These are phyloP conservation scores for Cyberlindnera americana DNA, from an alignment of 805 yeast genomes.

Conservation along the genomic window DNA sequence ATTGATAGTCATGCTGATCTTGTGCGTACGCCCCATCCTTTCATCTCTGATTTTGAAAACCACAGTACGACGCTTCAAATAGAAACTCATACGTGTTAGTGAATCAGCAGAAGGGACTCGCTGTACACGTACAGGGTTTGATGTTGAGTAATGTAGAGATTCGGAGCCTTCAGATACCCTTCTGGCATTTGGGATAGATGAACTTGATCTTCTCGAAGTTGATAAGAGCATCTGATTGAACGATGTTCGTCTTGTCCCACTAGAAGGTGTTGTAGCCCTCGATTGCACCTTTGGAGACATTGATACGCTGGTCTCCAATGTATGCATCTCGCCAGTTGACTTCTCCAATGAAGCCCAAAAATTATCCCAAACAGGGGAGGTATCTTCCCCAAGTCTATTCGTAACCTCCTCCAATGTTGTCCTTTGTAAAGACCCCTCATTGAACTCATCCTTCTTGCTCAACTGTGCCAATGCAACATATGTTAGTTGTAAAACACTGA, in stretches of 20 bases:
- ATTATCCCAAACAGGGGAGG: conserved; percentile 29
- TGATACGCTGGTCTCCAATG: conserved; percentile 23
- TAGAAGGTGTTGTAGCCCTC: conserved; percentile 23
- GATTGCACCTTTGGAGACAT: conserved; percentile 22
- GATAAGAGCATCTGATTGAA: conserved; percentile 17
- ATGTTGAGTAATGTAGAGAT: conserved; percentile 1
- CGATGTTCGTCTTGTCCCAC: conserved; percentile 21
- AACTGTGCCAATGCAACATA: conserved; percentile 38
- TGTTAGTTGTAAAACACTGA: conserved; percentile 42
- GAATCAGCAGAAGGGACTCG: conserved; percentile 25
- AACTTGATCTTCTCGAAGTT: conserved; percentile 23
- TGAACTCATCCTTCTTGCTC: conserved; percentile 26
- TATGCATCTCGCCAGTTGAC: conserved; percentile 28
- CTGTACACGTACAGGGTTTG: conserved; percentile 6
- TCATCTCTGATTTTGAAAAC: conserved; percentile 21
- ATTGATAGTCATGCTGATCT: conserved; percentile 24
- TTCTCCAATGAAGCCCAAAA: conserved; percentile 32
- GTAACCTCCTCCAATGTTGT: conserved; percentile 24
- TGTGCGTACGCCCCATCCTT: conserved; percentile 16
- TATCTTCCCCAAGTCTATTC: conserved; percentile 23
- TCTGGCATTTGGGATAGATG: conserved; percentile 1
- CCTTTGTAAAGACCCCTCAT: conserved; percentile 18
- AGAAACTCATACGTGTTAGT: conserved; percentile 21
- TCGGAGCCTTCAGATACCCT: conserved; percentile 14
- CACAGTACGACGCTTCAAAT: conserved; percentile 18